Percentiles rank a stretch among this genome's conserved stretches.
Evolutionary conservation across 106 monocot genomes (phyloP).

Genomic region (Allium sativum): DNA sequence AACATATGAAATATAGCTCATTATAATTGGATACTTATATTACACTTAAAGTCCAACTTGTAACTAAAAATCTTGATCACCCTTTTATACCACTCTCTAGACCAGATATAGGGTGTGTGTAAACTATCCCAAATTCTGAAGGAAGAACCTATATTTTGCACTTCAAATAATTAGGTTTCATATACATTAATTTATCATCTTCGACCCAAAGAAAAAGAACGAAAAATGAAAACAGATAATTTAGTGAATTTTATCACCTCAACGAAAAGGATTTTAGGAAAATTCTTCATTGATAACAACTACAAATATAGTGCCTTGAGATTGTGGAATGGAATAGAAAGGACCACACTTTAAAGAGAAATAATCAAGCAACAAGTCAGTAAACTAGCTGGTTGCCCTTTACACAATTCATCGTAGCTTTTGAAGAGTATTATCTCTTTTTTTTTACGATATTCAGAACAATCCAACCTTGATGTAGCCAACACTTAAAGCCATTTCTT

Average conservation of each 20-base stretch:
- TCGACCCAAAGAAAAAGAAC: too few species aligned
- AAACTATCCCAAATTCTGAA: slow-evolving; percentile 35
- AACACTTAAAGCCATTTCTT: slow-evolving; percentile 41
- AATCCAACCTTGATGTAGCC: slow-evolving; percentile 49
- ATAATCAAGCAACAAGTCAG: slow-evolving; percentile 45
- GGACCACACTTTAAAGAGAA: slow-evolving; percentile 35
- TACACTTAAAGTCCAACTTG: slow-evolving; percentile 15
- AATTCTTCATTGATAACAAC: slow-evolving; percentile 62
- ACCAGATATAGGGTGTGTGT: slow-evolving; percentile 31
- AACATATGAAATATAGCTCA: too few species aligned
- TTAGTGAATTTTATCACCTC: slow-evolving; percentile 14
- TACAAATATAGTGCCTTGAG: slow-evolving; percentile 42
- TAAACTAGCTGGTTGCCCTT: slow-evolving; percentile 35
- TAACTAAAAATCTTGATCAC: slow-evolving; percentile 17
- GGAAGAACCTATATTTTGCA: slow-evolving; percentile 56
- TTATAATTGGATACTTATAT: too few species aligned
- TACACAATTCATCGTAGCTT: slow-evolving; percentile 32
- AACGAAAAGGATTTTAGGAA: slow-evolving; percentile 51
- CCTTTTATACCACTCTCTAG: slow-evolving; percentile 24
- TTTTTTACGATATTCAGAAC: slow-evolving; percentile 23
- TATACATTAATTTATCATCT: too few species aligned
- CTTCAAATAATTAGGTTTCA: too few species aligned
- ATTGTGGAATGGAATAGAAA: slow-evolving; percentile 31
- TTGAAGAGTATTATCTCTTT: slow-evolving; percentile 28
- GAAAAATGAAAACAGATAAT: too few species aligned